Evolutionary conservation across 1,139 yeast species (phyloP), one percentile per base, ranked within the genome.

Genomic region (Yamadazyma sp.): DNA sequence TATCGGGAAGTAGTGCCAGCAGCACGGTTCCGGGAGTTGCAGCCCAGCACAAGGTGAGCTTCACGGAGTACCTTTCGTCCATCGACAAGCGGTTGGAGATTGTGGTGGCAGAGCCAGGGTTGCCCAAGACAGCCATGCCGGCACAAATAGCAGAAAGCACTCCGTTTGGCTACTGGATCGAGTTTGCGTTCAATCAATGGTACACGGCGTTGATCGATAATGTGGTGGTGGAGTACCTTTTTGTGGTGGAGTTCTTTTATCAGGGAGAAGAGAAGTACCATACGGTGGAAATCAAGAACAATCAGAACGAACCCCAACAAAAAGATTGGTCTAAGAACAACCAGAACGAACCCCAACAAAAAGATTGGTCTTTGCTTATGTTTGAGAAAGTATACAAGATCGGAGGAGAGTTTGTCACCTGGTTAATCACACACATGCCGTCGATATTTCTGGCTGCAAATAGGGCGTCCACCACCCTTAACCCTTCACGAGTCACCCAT

Each of bases 81-180:
- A 79, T 68, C 14, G 73, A 82, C 17, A 76, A 74, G 44, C 62
- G 95, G 39, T 60, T 73, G 14, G 72, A 75, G 15, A 67, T 83
- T 2, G 59, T 84, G 17, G 51, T 50, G 4, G 49, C 48, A 3
- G 50, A 43, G 8, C 76, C 73, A 17, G 26, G 38, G 80, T 78
- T 40, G 10, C 45, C 36, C 22, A 73, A 77, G 32, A 72, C 84
- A 1, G 89, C 86, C 0, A 80, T 89, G 62, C 80, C 88, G 5
- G 86, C 94, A 0, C 94, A 86, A 54, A 85, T 87, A 27, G 96
- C 96, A 0, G 96, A 88, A 58, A 76, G 83, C 9, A 80, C 82
- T 28, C 82, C 82, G 3, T 70, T 76, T 47, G 67, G 76, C 8
- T 82, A 82, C 52, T 79, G 84, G 77, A 65, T 85, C 41, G 96